Conservation (phyloP, 2,329 filamentous ascomycete species). For the Beauveria sp. region DNA sequence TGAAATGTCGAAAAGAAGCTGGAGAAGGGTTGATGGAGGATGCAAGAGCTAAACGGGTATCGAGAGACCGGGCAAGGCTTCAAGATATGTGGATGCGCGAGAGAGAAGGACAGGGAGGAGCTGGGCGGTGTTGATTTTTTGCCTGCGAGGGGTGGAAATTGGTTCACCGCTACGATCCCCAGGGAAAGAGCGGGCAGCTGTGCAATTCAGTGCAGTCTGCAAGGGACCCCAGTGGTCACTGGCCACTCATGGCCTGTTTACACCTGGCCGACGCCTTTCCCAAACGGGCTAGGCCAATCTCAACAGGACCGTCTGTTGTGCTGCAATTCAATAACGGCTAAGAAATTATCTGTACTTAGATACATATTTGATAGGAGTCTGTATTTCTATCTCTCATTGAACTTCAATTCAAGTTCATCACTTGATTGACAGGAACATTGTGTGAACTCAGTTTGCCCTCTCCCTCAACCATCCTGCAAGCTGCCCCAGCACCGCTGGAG, state of each 20-base stretch:
- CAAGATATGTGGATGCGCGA: conserved; percentile 19
- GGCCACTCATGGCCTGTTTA: conserved; percentile 18
- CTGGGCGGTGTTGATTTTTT: conserved; percentile 20
- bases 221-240: not conserved
- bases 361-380: too few relatives aligned
- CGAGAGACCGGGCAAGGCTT: conserved; percentile 22
- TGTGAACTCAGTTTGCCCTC: not conserved
- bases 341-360: too few relatives aligned
- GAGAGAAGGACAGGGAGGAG: conserved; percentile 16
- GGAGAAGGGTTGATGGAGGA: conserved; percentile 15
- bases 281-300: conserved; percentile 21
- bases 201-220: not conserved
- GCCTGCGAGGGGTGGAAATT: conserved; percentile 17
- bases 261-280: conserved; percentile 15
- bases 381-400: too few relatives aligned
- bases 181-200: conserved; percentile 15
- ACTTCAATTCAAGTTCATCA: not conserved
- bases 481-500: conserved; percentile 5
- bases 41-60: conserved; percentile 28
- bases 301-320: not conserved
- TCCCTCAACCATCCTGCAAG: not conserved
- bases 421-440: too few relatives aligned
- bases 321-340: not conserved
- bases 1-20: conserved; percentile 17
- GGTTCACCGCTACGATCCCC: conserved; percentile 22